These are phyloP conservation scores for Solanum hybrid DNA, from an alignment of 305 asterid species.

Conservation along the genomic window DNA sequence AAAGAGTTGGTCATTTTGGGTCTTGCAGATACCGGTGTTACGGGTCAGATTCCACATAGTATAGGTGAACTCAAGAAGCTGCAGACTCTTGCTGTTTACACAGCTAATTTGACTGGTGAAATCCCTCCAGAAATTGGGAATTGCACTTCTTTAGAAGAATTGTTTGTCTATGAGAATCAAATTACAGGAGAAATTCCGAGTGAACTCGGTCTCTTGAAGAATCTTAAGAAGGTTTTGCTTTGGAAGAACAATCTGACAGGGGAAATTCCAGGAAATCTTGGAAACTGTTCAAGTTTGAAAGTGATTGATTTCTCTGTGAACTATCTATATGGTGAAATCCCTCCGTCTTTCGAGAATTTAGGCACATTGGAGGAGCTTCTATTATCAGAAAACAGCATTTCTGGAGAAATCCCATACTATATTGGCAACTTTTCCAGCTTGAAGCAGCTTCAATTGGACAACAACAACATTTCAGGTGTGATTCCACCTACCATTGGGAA, in stretches of 20 bases:
- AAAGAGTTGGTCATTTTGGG: slow-evolving; percentile 36
- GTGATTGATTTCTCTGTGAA: slow-evolving; percentile 50
- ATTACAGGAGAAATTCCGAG: slow-evolving; percentile 48
- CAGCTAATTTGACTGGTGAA: slow-evolving; percentile 45
- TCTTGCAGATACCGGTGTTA: slow-evolving; percentile 48
- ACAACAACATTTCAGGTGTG: slow-evolving; percentile 47
- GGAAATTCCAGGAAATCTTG: slow-evolving; percentile 37
- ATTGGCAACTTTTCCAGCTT: slow-evolving; percentile 45
- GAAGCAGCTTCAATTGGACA: slow-evolving; percentile 56
- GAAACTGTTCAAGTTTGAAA: slow-evolving; percentile 43
- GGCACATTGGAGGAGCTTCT: slow-evolving; percentile 47
- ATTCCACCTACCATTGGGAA: slow-evolving; percentile 50
- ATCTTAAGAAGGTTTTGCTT: slow-evolving; percentile 34
- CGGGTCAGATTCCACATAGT: slow-evolving; percentile 42
- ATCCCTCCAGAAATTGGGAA: slow-evolving; percentile 48
- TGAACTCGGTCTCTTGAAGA: slow-evolving; percentile 35
- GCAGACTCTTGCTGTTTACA: slow-evolving; percentile 45
- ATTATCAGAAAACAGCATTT: slow-evolving; percentile 42
- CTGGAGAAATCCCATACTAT: slow-evolving; percentile 40
- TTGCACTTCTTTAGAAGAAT: slow-evolving; percentile 37
- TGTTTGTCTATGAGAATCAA: slow-evolving; percentile 50
- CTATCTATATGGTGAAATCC: slow-evolving; percentile 40
- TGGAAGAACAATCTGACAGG: slow-evolving; percentile 56
- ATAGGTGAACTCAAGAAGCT: slow-evolving; percentile 45
- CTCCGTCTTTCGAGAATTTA: slow-evolving; percentile 33